Conservation (phyloP, 345 rosid genomes). For the Citrus hindsii region DNA sequence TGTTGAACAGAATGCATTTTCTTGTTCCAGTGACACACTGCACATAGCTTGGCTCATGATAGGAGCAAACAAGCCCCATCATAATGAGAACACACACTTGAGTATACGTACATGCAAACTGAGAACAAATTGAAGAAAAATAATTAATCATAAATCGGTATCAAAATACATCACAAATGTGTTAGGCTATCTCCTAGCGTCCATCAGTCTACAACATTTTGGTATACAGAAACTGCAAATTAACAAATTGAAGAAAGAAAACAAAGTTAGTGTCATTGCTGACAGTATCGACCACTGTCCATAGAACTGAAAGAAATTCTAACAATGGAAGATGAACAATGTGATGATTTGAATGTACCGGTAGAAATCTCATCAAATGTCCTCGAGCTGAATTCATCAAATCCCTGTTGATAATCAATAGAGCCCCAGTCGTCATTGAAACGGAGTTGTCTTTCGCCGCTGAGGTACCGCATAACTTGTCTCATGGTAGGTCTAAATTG, state of each 20-base stretch:
- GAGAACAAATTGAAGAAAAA: too few relatives aligned
- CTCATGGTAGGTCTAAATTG: slow-evolving; percentile 56
- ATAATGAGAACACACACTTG: too few relatives aligned
- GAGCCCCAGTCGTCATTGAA: slow-evolving; percentile 18
- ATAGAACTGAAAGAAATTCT: slow-evolving; percentile 32
- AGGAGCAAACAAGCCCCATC: too few relatives aligned
- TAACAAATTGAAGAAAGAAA: not conserved
- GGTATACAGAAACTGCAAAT: not conserved
- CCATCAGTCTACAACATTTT: not conserved
- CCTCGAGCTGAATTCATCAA: slow-evolving; percentile 5
- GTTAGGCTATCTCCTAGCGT: not conserved
- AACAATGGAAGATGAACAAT: slow-evolving; percentile 24
- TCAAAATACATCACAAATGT: not conserved
- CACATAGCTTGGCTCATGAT: too few relatives aligned
- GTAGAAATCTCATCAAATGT: slow-evolving; percentile 15
- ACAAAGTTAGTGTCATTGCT: not conserved
- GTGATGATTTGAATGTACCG: slow-evolving; percentile 21
- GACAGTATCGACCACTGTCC: slow-evolving; percentile 33
- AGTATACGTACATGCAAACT: too few relatives aligned
- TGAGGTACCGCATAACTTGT: slow-evolving; percentile 46
- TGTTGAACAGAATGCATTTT: too few relatives aligned
- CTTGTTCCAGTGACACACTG: too few relatives aligned
- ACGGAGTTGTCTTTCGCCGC: slow-evolving; percentile 46
- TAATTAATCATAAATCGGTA: too few relatives aligned
- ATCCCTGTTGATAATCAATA: slow-evolving; percentile 9